Conservation (phyloP, 805 yeast species). For the Kuraishia hungarica region DNA sequence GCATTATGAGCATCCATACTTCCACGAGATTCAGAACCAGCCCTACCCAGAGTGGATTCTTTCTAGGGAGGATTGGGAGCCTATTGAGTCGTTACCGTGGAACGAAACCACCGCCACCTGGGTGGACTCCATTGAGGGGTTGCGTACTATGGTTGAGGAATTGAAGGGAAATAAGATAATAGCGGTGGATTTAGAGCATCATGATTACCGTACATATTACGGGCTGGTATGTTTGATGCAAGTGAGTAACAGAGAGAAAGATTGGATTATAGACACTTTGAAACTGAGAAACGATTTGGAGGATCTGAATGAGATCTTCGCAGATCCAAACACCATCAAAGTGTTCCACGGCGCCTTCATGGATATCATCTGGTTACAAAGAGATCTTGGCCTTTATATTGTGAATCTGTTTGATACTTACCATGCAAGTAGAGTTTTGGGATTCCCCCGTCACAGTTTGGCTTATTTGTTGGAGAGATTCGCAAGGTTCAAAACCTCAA, state of each 20-base stretch:
- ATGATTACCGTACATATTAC: slow-evolving; percentile 80
- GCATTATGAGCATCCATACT: slow-evolving; percentile 77
- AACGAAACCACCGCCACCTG: slow-evolving; percentile 52
- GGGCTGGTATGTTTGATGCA: slow-evolving; percentile 94
- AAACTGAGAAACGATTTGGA: slow-evolving; percentile 60
- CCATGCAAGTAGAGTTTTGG: slow-evolving; percentile 77
- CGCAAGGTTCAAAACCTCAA: slow-evolving; percentile 82
- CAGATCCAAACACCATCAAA: slow-evolving; percentile 75
- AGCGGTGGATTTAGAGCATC: slow-evolving; percentile 95
- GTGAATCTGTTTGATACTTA: slow-evolving; percentile 90
- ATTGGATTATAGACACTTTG: slow-evolving; percentile 83
- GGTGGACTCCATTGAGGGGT: slow-evolving; percentile 52
- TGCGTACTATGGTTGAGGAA: slow-evolving; percentile 46
- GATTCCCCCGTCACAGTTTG: slow-evolving; percentile 72
- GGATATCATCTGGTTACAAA: slow-evolving; percentile 96
- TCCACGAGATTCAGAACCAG: slow-evolving; percentile 58
- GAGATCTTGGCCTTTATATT: slow-evolving; percentile 86
- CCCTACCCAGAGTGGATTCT: slow-evolving; percentile 59
- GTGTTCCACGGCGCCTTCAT: slow-evolving; percentile 94
- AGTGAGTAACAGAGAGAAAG: slow-evolving; percentile 71
- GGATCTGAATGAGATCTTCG: slow-evolving; percentile 61
- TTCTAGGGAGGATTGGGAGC: slow-evolving; percentile 10
- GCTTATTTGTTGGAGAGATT: slow-evolving; percentile 76
- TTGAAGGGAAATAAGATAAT: slow-evolving; percentile 49
- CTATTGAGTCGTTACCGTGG: slow-evolving; percentile 56